These are phyloP conservation scores for Clitopilus passeckerianus DNA, from an alignment of 768 basidiomycete species.

Conservation along the genomic window DNA sequence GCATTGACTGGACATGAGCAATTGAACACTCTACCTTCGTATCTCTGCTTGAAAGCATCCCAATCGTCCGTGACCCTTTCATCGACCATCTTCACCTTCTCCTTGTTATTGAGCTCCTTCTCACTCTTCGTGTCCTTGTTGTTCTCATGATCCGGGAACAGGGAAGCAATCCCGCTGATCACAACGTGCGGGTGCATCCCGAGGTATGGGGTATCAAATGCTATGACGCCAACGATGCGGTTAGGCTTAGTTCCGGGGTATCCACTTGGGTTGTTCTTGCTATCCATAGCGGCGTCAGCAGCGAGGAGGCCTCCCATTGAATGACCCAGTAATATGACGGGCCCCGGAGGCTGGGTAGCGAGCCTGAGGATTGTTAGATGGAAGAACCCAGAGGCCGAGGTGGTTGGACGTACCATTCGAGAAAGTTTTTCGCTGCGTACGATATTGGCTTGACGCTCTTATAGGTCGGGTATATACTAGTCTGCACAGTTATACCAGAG, in stretches of 20 bases:
- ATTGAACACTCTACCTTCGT: slow-evolving; percentile 11
- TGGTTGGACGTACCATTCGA: slow-evolving; percentile 41
- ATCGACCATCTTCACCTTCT: slow-evolving; percentile 39
- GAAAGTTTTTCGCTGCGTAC: slow-evolving; percentile 44
- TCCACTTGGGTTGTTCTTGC: slow-evolving; percentile 22
- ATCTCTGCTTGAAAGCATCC: slow-evolving; percentile 37
- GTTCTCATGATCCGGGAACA: slow-evolving; percentile 36
- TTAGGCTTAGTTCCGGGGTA: slow-evolving; percentile 23
- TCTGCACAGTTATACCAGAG: slow-evolving; percentile 33
- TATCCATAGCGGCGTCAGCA: slow-evolving; percentile 47
- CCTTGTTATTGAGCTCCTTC: slow-evolving; percentile 35
- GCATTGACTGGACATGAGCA: neutral
- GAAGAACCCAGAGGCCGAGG: neutral
- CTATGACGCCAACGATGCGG: slow-evolving; percentile 49
- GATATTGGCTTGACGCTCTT: slow-evolving; percentile 52
- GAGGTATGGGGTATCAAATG: slow-evolving; percentile 55
- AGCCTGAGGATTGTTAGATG: slow-evolving; percentile 31
- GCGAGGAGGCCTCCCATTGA: slow-evolving; percentile 61
- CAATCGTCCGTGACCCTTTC: slow-evolving; percentile 42
- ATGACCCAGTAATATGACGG: slow-evolving; percentile 50
- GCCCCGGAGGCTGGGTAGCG: slow-evolving; percentile 47
- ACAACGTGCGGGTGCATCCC: slow-evolving; percentile 64
- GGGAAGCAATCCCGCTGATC: slow-evolving; percentile 48
- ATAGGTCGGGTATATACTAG: slow-evolving; percentile 56
- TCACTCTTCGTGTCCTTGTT: slow-evolving; percentile 25